Percentiles rank a stretch among this genome's conserved stretches.
Conservation (phyloP, 2,329 filamentous ascomycete genomes). For the Immersiporthe knoxdaviesiana region DNA sequence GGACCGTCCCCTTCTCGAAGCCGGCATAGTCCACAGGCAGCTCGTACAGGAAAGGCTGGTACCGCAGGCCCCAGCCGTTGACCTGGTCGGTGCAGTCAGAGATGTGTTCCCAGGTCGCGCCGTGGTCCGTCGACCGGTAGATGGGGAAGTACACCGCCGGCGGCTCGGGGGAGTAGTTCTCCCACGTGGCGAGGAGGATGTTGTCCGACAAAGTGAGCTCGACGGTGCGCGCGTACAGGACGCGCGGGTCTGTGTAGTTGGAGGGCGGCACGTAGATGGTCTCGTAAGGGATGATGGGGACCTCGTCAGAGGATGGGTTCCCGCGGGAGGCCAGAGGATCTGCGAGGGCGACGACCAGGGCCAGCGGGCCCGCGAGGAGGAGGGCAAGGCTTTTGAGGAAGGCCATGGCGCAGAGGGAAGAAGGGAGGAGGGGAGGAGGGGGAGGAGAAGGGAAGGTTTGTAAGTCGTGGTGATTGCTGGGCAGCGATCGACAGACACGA, state of each 20-base stretch:
- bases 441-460: neutral
- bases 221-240: constrained; percentile 49
- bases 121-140: constrained; percentile 56
- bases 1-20: constrained; percentile 64
- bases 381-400: constrained; percentile 33
- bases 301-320: neutral
- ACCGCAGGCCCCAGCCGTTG: constrained; percentile 68
- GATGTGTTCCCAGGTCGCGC: constrained; percentile 65
- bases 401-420: constrained; percentile 10
- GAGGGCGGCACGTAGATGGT: constrained; percentile 48
- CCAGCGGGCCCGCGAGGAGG: constrained; percentile 32
- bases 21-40: constrained; percentile 61
- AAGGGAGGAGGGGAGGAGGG: constrained; percentile 21
- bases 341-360: constrained; percentile 31
- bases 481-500: constrained; percentile 30
- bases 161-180: constrained; percentile 60
- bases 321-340: constrained; percentile 19
- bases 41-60: constrained; percentile 71
- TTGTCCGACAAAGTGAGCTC: constrained; percentile 49
- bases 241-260: constrained; percentile 48
- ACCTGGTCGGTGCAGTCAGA: constrained; percentile 65
- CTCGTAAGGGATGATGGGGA: constrained; percentile 31
- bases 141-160: constrained; percentile 60
- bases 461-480: neutral
- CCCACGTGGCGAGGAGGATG: constrained; percentile 57